phyloP scores from a whole-genome alignment of 2,329 filamentous ascomycete genomes.

The Scopulariopsis brevicaulis region DNA sequence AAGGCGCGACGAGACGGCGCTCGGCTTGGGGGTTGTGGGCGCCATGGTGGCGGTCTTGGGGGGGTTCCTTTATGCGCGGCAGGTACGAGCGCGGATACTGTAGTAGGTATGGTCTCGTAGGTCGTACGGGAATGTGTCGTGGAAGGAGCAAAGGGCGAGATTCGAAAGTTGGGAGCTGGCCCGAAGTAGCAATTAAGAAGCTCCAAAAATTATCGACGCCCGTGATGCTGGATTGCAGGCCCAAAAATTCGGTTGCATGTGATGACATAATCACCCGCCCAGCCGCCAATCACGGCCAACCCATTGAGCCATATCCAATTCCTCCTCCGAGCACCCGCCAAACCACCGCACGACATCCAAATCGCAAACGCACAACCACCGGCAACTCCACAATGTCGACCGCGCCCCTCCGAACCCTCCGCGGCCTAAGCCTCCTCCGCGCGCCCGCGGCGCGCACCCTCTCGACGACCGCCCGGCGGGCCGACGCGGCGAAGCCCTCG shows the following conservation, averaged over 20 bases:
- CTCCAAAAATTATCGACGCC: neutral
- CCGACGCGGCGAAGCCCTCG: conserved; percentile 29
- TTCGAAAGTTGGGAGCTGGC: neutral
- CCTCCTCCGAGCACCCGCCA: conserved; percentile 10
- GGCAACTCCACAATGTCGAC: conserved; percentile 24
- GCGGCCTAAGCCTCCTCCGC: conserved; percentile 31
- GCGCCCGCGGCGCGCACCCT: conserved; percentile 31
- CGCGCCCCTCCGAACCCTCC: conserved; percentile 29
- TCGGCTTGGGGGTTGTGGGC: conserved; percentile 39
- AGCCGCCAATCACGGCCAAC: neutral
- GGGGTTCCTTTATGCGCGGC: neutral
- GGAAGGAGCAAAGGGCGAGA: neutral
- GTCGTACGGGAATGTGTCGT: neutral
- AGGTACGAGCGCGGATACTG: neutral
- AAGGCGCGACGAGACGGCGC: conserved; percentile 72
- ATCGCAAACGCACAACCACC: neutral
- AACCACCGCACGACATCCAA: neutral
- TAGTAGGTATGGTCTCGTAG: neutral
- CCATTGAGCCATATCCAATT: conserved; percentile 5
- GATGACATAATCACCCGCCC: neutral
- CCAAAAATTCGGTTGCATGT: neutral
- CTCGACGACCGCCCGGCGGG: conserved; percentile 31
- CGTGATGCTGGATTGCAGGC: neutral
- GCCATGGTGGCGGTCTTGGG: conserved; percentile 22
- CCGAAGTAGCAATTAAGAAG: neutral